These are phyloP conservation scores for Alternaria brassicicola DNA, from an alignment of 2,329 filamentous ascomycete genomes.

Conservation along the genomic window DNA sequence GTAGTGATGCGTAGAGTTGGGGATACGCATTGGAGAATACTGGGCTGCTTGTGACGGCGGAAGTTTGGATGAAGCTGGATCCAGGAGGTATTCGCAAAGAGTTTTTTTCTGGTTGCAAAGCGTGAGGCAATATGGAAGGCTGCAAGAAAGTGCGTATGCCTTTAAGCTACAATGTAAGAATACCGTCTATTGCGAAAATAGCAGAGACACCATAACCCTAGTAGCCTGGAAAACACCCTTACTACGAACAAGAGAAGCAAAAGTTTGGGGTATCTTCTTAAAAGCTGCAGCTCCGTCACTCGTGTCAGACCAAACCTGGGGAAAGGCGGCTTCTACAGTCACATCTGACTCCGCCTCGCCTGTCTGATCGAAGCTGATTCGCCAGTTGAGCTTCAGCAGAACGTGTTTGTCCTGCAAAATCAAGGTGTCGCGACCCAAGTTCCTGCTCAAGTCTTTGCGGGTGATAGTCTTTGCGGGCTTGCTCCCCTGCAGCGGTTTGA, in stretches of 20 bases:
- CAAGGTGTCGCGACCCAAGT: conserved; percentile 40
- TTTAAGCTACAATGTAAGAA: not conserved
- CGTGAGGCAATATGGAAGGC: not conserved
- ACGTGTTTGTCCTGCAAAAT: conserved; percentile 48
- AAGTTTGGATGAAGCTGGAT: not conserved
- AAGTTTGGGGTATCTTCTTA: conserved; percentile 64
- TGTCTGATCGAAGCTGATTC: conserved; percentile 72
- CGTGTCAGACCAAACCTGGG: conserved; percentile 66
- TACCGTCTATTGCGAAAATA: conserved; percentile 47
- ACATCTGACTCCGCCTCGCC: conserved; percentile 70
- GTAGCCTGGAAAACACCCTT: conserved; percentile 64
- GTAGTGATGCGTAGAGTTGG: not conserved
- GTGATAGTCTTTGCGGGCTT: conserved; percentile 30
- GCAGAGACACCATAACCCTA: conserved; percentile 64
- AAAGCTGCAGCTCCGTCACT: conserved; percentile 62
- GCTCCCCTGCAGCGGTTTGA: no score
- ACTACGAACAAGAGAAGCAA: conserved; percentile 63
- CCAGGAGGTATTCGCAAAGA: not conserved
- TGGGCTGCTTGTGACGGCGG: not conserved
- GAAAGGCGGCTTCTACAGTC: conserved; percentile 61
- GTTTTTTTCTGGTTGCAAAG: not conserved
- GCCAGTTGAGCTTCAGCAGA: conserved; percentile 65
- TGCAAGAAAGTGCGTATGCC: not conserved
- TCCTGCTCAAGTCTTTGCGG: conserved; percentile 58
- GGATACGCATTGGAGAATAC: not conserved